These are phyloP conservation scores for Uronychia binucleata DNA, from an alignment of 73 alveolate species.

Conservation along the genomic window DNA sequence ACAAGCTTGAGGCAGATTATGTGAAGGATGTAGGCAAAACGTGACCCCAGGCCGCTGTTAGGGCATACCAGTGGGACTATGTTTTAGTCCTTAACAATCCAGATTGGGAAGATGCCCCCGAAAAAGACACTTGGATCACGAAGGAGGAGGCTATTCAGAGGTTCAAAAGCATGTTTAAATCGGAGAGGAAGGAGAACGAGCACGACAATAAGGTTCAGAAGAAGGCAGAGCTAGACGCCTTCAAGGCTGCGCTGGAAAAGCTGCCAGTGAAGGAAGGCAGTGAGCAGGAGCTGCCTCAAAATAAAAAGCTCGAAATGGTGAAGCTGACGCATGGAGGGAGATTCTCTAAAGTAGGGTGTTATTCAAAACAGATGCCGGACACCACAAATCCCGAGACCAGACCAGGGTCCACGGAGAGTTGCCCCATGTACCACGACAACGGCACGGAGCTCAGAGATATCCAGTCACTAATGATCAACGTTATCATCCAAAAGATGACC, in stretches of 20 bases:
- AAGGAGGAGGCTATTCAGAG: not conserved
- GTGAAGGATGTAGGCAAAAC: not conserved
- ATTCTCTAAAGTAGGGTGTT: not conserved
- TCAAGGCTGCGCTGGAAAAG: not conserved
- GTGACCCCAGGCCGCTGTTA: not conserved
- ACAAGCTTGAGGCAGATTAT: not conserved
- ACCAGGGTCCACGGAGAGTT: not conserved
- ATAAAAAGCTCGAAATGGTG: not conserved
- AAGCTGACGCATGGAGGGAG: not conserved
- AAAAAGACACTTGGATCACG: not conserved
- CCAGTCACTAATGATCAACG: not conserved
- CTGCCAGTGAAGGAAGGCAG: not conserved
- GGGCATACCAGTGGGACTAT: slow-evolving; percentile 14
- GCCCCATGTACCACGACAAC: not conserved
- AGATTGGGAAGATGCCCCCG: not conserved
- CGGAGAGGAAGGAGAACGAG: not conserved
- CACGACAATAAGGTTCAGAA: not conserved
- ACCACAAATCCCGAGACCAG: not conserved
- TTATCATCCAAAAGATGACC: not conserved
- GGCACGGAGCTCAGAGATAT: not conserved
- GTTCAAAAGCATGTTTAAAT: not conserved
- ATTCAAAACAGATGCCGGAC: not conserved
- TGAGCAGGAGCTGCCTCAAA: not conserved
- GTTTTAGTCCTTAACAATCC: slow-evolving; percentile 21
- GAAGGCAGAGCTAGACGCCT: not conserved